These are phyloP conservation scores for Podaxis sp. DNA, from an alignment of 768 basidiomycete genomes.

Conservation along the genomic window DNA sequence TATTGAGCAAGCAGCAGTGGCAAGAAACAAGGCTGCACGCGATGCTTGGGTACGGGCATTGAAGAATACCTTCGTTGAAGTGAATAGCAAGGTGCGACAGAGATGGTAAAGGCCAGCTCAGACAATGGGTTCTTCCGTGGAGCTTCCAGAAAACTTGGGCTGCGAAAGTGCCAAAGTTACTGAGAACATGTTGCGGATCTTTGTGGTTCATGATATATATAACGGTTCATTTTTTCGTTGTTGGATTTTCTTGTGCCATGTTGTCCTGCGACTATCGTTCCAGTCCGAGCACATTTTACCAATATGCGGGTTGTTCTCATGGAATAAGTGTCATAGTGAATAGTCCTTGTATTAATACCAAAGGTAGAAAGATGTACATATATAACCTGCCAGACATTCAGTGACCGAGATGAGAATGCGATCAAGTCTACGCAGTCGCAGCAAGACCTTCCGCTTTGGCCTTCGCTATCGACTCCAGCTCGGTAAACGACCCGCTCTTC, in stretches of 20 bases:
- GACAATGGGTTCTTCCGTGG: neutral
- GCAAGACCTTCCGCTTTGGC: conserved; percentile 28
- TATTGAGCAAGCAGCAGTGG: conserved; percentile 31
- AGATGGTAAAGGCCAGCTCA: neutral
- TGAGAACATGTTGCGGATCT: too few species aligned
- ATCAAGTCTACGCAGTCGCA: neutral
- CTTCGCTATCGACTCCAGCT: conserved; percentile 57
- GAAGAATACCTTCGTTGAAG: conserved; percentile 24
- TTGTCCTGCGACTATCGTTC: too few species aligned
- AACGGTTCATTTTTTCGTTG: too few species aligned
- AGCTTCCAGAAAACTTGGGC: neutral
- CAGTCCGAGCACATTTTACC: too few species aligned
- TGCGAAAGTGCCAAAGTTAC: neutral
- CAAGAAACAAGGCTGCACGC: conserved; percentile 22
- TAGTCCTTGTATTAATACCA: too few species aligned
- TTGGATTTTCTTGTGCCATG: too few species aligned
- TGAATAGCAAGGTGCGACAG: neutral
- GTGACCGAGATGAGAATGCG: too few species aligned
- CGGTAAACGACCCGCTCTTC: conserved; percentile 61
- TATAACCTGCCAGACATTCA: too few species aligned
- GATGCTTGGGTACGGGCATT: conserved; percentile 31
- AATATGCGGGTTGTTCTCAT: too few species aligned
- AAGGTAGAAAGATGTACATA: too few species aligned
- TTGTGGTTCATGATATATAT: too few species aligned
- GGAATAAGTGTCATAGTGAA: too few species aligned